Percentiles rank a stretch among this genome's conserved stretches.
Evolutionary conservation across 169 alveolate genomes (phyloP).

Genomic region (Plasmodium gonderi): DNA sequence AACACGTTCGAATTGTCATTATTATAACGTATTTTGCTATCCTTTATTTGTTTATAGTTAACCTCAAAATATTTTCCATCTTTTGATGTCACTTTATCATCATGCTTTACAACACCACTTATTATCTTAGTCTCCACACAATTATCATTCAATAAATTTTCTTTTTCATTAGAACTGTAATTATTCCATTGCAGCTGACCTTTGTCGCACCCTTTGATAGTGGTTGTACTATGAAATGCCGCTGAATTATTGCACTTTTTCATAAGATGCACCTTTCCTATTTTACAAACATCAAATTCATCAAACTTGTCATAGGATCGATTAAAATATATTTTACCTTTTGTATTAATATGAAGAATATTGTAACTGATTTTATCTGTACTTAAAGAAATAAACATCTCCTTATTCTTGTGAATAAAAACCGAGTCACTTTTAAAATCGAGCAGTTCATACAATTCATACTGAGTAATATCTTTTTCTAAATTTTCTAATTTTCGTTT

Average conservation of each 20-base stretch:
- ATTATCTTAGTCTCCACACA: not conserved
- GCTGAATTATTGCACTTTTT: not conserved
- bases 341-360: constrained; percentile 7
- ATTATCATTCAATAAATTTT: not conserved
- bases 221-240: not conserved
- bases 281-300: constrained; percentile 44
- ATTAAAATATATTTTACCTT: constrained; percentile 66
- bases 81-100: too few relatives aligned
- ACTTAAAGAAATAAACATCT: constrained; percentile 11
- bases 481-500: constrained; percentile 35
- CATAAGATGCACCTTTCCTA: constrained; percentile 30
- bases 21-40: not conserved
- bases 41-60: too few relatives aligned
- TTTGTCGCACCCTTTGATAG: not conserved
- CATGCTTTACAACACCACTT: not conserved
- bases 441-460: constrained; percentile 48
- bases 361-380: constrained; percentile 4
- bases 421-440: constrained; percentile 39
- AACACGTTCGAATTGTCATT: not conserved
- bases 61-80: too few relatives aligned
- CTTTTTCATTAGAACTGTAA: not conserved
- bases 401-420: constrained; percentile 31
- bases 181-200: not conserved
- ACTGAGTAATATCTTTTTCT: constrained; percentile 38
- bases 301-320: constrained; percentile 19